phyloP scores from a whole-genome alignment of 352 stramenopile species.

The Stephanocyclus meneghinianus region DNA sequence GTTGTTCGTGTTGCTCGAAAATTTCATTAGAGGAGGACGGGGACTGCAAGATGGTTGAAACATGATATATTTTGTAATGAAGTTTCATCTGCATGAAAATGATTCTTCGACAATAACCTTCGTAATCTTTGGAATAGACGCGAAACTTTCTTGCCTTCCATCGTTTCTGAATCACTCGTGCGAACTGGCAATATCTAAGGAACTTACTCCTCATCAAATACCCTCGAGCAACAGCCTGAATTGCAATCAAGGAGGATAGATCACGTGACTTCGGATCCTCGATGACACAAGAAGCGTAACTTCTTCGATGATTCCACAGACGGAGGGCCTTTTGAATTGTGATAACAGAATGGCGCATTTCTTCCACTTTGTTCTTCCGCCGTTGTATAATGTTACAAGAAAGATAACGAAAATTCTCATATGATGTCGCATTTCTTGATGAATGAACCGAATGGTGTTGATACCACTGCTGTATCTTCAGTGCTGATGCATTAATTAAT shows the following conservation, averaged over 20 bases:
- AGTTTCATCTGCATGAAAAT: neutral
- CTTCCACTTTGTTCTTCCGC: neutral
- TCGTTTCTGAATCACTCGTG: neutral
- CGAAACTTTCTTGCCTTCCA: neutral
- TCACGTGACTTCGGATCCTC: too few relatives aligned
- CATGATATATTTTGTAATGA: neutral
- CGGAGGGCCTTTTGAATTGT: neutral
- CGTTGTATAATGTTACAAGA: neutral
- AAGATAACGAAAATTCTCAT: neutral
- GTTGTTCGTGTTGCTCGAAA: too few relatives aligned
- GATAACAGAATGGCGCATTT: neutral
- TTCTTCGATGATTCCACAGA: neutral
- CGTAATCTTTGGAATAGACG: too few relatives aligned
- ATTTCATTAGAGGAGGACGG: too few relatives aligned
- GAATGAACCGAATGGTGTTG: neutral
- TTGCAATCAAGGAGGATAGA: neutral
- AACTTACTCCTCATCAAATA: neutral
- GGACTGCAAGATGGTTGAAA: too few relatives aligned
- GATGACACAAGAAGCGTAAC: neutral
- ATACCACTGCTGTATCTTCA: conserved; percentile 4
- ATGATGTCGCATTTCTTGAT: neutral
- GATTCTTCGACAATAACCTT: neutral
- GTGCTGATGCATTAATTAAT: neutral
- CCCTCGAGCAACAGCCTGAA: neutral
- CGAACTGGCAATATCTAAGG: neutral